Percentiles rank a stretch among this genome's conserved stretches.
Evolutionary conservation across 2,329 filamentous ascomycete species (phyloP).

Genomic region (Penicillium sp.): DNA sequence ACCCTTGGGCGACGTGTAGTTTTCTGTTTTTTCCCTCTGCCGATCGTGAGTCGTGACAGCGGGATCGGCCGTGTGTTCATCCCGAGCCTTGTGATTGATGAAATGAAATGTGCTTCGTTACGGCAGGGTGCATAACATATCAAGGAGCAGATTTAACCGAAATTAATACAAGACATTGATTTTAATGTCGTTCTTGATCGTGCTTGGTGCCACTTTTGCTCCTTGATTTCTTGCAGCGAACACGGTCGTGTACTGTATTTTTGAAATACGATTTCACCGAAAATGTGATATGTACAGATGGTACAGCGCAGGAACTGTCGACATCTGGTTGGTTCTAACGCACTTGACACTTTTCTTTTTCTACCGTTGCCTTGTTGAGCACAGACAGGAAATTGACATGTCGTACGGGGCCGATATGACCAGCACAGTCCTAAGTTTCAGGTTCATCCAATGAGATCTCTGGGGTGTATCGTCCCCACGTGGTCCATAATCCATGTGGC

Average conservation of each 20-base stretch:
- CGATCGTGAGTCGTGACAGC: conserved; percentile 1
- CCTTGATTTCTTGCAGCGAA: background rate
- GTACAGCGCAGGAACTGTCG: conserved; percentile 13
- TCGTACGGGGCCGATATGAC: conserved; percentile 8
- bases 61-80: conserved; percentile 2
- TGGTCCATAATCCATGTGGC: conserved; percentile 7
- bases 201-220: background rate
- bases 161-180: background rate
- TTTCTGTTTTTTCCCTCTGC: background rate
- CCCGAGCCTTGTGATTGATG: background rate
- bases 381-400: conserved; percentile 10
- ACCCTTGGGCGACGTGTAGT: background rate
- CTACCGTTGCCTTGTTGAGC: background rate
- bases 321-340: conserved; percentile 5
- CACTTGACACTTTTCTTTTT: background rate
- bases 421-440: background rate
- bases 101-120: background rate
- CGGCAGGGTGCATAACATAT: background rate
- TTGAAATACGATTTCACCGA: conserved; percentile 6
- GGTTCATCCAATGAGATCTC: background rate
- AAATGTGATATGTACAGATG: conserved; percentile 19
- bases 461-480: background rate
- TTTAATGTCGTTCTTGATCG: background rate
- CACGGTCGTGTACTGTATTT: background rate
- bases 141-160: background rate